Percentiles rank a stretch among this genome's conserved stretches.
phyloP scores from a whole-genome alignment of 1,139 yeast species.

The Debaryomycetaceae sp. region DNA sequence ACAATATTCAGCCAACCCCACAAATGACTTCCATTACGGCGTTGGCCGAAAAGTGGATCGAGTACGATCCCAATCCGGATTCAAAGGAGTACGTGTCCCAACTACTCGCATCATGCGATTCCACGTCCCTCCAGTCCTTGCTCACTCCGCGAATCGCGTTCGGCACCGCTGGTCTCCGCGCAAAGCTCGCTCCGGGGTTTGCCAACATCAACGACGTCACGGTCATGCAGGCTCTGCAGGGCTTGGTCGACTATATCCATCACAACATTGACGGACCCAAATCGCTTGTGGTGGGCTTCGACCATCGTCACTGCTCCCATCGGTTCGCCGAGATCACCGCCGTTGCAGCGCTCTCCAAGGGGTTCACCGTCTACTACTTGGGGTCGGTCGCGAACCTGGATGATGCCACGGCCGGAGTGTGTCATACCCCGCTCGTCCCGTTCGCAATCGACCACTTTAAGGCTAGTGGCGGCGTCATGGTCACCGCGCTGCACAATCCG shows the following conservation, averaged over 20 bases:
- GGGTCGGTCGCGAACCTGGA: slow-evolving; percentile 28
- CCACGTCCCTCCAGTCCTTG: slow-evolving; percentile 38
- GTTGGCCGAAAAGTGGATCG: slow-evolving; percentile 38
- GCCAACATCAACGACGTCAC: slow-evolving; percentile 85
- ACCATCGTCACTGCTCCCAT: slow-evolving; percentile 74
- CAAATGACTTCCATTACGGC: slow-evolving; percentile 12
- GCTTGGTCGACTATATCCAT: slow-evolving; percentile 55
- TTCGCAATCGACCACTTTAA: slow-evolving; percentile 56
- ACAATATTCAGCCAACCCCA: slow-evolving; percentile 1
- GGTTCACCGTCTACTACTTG: slow-evolving; percentile 59
- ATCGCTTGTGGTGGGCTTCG: slow-evolving; percentile 77
- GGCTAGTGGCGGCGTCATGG: slow-evolving; percentile 84
- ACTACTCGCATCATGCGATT: slow-evolving; percentile 30
- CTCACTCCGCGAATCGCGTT: slow-evolving; percentile 56
- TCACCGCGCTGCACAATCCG: slow-evolving; percentile 96
- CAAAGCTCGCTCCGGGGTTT: slow-evolving; percentile 86
- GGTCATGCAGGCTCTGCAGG: slow-evolving; percentile 86
- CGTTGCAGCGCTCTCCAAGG: slow-evolving; percentile 56
- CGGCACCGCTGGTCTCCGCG: slow-evolving; percentile 88
- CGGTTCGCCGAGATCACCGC: slow-evolving; percentile 75
- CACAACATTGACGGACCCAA: slow-evolving; percentile 7
- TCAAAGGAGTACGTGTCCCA: slow-evolving; percentile 46
- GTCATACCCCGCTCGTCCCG: slow-evolving; percentile 91
- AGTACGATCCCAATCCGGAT: slow-evolving; percentile 28
- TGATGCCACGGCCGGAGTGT: slow-evolving; percentile 23